phyloP scores from a whole-genome alignment of 371 early-diverging fungal species.

The Mucor racemosus region DNA sequence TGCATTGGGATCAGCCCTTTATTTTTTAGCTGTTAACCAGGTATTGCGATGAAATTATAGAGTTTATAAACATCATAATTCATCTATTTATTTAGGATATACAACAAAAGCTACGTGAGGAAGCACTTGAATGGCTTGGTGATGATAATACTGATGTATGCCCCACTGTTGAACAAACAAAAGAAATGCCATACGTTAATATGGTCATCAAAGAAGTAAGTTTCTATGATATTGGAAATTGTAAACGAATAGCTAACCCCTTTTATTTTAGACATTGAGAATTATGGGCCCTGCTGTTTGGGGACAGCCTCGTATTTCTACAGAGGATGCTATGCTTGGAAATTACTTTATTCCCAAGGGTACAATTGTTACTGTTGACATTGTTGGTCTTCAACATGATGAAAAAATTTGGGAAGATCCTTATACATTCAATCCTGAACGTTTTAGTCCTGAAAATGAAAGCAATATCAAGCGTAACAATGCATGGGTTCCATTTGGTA shows the following conservation, averaged over 20 bases:
- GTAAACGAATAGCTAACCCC: not conserved
- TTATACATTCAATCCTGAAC: constrained; percentile 52
- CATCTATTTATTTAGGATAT: constrained; percentile 16
- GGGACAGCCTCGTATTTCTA: constrained; percentile 11
- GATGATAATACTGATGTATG: constrained; percentile 7
- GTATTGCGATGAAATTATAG: constrained; percentile 14
- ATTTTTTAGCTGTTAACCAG: constrained; percentile 36
- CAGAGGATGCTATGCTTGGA: constrained; percentile 14
- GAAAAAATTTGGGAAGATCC: constrained; percentile 44
- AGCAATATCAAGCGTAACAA: constrained; percentile 25
- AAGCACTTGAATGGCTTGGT: constrained; percentile 18
- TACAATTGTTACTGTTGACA: constrained; percentile 15
- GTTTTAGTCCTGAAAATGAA: constrained; percentile 45
- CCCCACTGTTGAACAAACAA: constrained; percentile 43
- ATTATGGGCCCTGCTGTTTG: constrained; percentile 5
- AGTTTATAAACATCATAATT: not conserved
- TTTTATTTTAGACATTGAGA: not conserved
- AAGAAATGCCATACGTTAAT: constrained; percentile 48
- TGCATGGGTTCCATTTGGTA: constrained; percentile 57
- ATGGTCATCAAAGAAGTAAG: constrained; percentile 43
- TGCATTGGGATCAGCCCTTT: constrained; percentile 31
- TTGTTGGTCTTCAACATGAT: constrained; percentile 27
- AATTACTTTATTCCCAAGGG: constrained; percentile 16
- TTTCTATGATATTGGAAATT: too few relatives aligned
- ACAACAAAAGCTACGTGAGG: constrained; percentile 26